These are phyloP conservation scores for Triticum aestivum DNA, from an alignment of 176 grass and related monocot species.

Conservation along the genomic window DNA sequence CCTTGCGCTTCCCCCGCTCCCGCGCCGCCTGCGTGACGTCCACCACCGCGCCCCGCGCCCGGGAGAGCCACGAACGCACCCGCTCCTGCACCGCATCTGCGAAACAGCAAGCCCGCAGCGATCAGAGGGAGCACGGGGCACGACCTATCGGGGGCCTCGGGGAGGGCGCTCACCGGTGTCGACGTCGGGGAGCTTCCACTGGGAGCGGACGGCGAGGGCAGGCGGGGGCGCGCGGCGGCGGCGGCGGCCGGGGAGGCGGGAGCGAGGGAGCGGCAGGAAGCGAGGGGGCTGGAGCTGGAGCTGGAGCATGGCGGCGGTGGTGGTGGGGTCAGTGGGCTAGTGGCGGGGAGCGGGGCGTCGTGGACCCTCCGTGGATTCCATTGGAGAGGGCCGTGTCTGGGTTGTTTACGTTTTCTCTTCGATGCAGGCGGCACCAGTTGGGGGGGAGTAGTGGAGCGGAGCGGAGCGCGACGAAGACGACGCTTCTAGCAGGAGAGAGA, in stretches of 20 bases:
- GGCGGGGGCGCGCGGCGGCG: slow-evolving; percentile 17
- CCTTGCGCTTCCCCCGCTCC: slow-evolving; percentile 40
- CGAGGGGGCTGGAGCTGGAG: slow-evolving; percentile 41
- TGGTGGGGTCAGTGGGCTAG: slow-evolving; percentile 19
- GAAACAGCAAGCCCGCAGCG: background rate
- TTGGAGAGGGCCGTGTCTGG: background rate
- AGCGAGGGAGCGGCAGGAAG: slow-evolving; percentile 38
- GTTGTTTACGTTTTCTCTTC: background rate
- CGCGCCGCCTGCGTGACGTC: slow-evolving; percentile 43
- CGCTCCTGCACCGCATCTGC: slow-evolving; percentile 60
- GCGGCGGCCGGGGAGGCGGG: slow-evolving; percentile 22
- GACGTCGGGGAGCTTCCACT: slow-evolving; percentile 60
- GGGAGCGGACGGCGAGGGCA: slow-evolving; percentile 37
- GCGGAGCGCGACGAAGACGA: slow-evolving; percentile 14
- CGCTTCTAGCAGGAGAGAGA: background rate
- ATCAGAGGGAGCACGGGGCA: background rate
- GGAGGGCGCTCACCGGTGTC: slow-evolving; percentile 33
- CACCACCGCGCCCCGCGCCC: slow-evolving; percentile 46
- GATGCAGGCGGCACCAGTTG: background rate
- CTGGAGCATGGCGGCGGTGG: slow-evolving; percentile 40
- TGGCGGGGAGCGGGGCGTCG: background rate
- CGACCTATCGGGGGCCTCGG: background rate
- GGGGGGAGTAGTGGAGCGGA: background rate
- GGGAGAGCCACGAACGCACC: slow-evolving; percentile 60
- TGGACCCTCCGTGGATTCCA: slow-evolving; percentile 27